phyloP scores from a whole-genome alignment of 192 early-diverging fungal species.

The Gryganskiella cystojenkinii region DNA sequence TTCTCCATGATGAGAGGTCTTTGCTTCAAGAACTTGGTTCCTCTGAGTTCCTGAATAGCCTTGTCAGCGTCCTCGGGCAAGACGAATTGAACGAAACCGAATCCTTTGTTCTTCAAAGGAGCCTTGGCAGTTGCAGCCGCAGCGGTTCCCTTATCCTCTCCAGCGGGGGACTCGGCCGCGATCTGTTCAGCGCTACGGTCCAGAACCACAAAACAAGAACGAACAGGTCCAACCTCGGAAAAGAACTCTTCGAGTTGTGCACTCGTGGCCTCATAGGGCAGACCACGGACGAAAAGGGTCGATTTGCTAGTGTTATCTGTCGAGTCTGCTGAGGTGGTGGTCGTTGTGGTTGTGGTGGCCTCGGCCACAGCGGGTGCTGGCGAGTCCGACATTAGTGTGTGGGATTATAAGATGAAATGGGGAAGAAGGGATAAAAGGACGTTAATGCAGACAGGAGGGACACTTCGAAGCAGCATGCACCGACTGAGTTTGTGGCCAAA shows the following conservation, averaged over 20 bases:
- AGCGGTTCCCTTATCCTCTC: constrained; percentile 19
- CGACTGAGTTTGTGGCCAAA: background rate
- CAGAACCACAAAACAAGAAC: constrained; percentile 91
- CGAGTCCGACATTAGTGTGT: constrained; percentile 39
- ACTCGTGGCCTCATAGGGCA: constrained; percentile 87
- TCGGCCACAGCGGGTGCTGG: constrained; percentile 27
- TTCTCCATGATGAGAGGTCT: constrained; percentile 81
- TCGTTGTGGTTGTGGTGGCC: constrained; percentile 3
- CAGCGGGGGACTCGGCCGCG: constrained; percentile 13
- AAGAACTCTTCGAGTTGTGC: constrained; percentile 90
- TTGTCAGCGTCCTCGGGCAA: constrained; percentile 80
- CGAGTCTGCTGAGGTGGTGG: constrained; percentile 12
- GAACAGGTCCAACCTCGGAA: constrained; percentile 86
- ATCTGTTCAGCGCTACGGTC: constrained; percentile 46
- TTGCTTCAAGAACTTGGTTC: constrained; percentile 77
- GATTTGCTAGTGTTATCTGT: constrained; percentile 55
- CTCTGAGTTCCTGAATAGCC: constrained; percentile 81
- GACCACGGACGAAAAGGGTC: constrained; percentile 88
- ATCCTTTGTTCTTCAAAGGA: constrained; percentile 77
- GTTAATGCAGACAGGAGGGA: background rate
- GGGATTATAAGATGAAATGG: background rate
- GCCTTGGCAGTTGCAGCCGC: constrained; percentile 22
- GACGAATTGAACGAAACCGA: constrained; percentile 92
- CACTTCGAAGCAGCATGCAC: constrained; percentile 5
- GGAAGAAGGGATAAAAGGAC: background rate